Base-by-base conservation (phyloP, 192 early-diverging fungal species). In the Entomortierella lignicola region DNA sequence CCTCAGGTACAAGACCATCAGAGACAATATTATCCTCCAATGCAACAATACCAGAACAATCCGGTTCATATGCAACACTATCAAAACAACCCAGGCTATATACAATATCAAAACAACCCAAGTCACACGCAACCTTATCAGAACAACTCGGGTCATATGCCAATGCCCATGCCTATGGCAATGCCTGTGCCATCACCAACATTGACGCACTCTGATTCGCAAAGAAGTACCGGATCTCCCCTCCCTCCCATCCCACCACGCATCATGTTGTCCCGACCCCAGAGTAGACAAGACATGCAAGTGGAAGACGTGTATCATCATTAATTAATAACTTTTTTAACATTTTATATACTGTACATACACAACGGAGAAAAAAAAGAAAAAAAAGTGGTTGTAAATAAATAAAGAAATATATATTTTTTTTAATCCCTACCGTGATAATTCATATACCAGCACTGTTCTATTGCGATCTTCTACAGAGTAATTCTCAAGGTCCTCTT, bases 381-480 rank as follows among this genome's bases (percentile, higher is more conserved):
- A 47, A 4, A 55, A 11, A 12, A 47, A 29, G 15, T 31, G 17
- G 27, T 62, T 42, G 44, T 50, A 44, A 55, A 50, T 53, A 63
- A n/a, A 39, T 4, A 34, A 51, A 48, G 13, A 27, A 20, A n/a
- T 50, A 51, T n/a, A 31, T 54, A 26, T 54, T 54, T 54, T 37
- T 58, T 37, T 58, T 39, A 8, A 13, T 58, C 37, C 44, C 30
- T 51, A 32, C 37, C 50, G 17, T 20, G 48, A 69, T 8, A 79
- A 32, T 31, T 70, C 67, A 52, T 79, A 79, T 0, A 77, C 74
- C 13, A 77, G 34, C 2, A 79, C 67, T 1, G 75, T 70, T n/a
- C 75, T 41, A 43, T 79, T 79, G 0, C 75, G 61, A 39, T 70
- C 75, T 34, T 66, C 75, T 8, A 58, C 29, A n/a, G 67, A 54